Evolutionary conservation across 2,329 filamentous ascomycete genomes (phyloP), one percentile per base, ranked within the genome.

Genomic region (Thielaviopsis populi): DNA sequence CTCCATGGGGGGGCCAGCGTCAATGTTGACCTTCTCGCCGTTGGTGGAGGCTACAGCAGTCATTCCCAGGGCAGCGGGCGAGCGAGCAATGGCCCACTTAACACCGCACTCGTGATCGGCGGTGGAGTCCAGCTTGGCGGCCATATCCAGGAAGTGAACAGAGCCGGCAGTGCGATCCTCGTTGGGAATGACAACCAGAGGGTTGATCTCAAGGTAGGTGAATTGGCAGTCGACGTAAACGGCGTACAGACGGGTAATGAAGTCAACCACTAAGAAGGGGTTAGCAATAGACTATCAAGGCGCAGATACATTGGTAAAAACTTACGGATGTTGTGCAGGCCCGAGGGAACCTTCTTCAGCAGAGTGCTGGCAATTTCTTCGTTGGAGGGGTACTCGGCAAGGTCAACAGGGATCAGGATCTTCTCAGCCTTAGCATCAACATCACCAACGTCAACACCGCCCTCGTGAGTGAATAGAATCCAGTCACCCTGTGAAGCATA

Each of bases 191-290:
- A 96, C 94, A 67, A 99, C 94, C 69, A 99, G 81, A 70, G 94
- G 94, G 85, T 99, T 99, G 83, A 99, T 99, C 79, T 99, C 94
- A 71, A 99, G 90, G 81, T 99, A 99, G 73, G 94, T 97, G 84
- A 99, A 99, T 79, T 99, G 94, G 85, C 89, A 95, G 82, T 99
- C 94, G 69, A 97, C 94, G 74, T 97, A 99, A 79, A 99, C 94
- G 71, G 92, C 94, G 75, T 99, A 99, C 69, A 99, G 83, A 72
- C 94, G 87, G 73, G 90, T 90, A 80, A 99, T 99, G 83, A 99
- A 99, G 83, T 99, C 94, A 68, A 99, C 89, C 66, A 99, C 65
- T 66, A 54, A 11, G n/a, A n/a, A 43, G 15, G 56, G 8, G 33
- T 40, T 37, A 61, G 54, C 19, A 50, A 24, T 61, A 48, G 24